These are phyloP conservation scores for Leucocoprinus birnbaumii DNA, from an alignment of 768 basidiomycete species.

Conservation along the genomic window DNA sequence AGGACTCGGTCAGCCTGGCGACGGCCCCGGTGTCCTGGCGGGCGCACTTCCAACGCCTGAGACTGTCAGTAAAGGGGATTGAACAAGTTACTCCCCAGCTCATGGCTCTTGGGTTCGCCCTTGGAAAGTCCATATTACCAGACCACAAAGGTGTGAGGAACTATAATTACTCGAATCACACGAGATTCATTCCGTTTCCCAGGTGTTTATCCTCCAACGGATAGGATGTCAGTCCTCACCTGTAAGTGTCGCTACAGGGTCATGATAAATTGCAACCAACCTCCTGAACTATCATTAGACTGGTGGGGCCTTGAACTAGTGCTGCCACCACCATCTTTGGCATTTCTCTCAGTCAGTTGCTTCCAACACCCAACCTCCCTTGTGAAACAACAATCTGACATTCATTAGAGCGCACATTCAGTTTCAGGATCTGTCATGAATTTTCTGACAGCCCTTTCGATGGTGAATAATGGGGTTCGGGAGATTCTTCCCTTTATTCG, in stretches of 20 bases:
- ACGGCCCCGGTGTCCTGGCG: slow-evolving; percentile 62
- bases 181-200: background rate
- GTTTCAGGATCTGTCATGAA: slow-evolving; percentile 64
- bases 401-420: slow-evolving; percentile 50
- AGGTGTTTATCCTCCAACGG: slow-evolving; percentile 70
- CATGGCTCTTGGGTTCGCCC: slow-evolving; percentile 76
- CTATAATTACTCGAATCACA: background rate
- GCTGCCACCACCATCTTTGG: slow-evolving; percentile 69
- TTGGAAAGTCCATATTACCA: slow-evolving; percentile 59
- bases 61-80: slow-evolving; percentile 65
- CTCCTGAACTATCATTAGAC: slow-evolving; percentile 38
- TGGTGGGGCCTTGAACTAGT: slow-evolving; percentile 90
- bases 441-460: slow-evolving; percentile 68
- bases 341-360: slow-evolving; percentile 52
- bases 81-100: slow-evolving; percentile 73
- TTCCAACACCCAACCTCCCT: too few species aligned
- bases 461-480: slow-evolving; percentile 71
- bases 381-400: too few species aligned
- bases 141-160: slow-evolving; percentile 55
- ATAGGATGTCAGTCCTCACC: slow-evolving; percentile 75
- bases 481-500: slow-evolving; percentile 85
- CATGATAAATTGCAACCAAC: slow-evolving; percentile 1
- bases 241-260: slow-evolving; percentile 44
- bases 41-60: slow-evolving; percentile 77
- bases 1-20: slow-evolving; percentile 74